Evolutionary conservation across 306 rosid genomes (phyloP).

Genomic region (Sindora glabra): DNA sequence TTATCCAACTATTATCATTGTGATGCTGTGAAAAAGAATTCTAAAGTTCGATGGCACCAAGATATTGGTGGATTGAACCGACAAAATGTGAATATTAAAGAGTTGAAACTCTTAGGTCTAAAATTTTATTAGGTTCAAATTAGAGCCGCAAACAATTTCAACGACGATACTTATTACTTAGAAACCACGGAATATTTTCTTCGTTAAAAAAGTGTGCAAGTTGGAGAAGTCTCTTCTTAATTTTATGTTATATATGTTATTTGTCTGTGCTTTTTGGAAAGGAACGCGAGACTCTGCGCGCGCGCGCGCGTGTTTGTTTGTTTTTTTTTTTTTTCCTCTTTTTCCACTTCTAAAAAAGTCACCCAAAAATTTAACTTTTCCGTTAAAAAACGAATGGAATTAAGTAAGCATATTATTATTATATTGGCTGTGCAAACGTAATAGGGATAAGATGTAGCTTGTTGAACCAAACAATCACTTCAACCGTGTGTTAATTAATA

Average conservation of each 20-base stretch:
- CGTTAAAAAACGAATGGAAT: background rate
- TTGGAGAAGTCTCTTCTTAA: too few relatives aligned
- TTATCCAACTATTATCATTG: too few relatives aligned
- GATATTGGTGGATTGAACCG: background rate
- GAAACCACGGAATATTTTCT: too few relatives aligned
- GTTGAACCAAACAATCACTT: conserved; percentile 20
- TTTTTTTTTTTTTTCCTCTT: too few relatives aligned
- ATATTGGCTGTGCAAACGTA: background rate
- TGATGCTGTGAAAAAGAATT: too few relatives aligned
- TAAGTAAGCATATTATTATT: background rate
- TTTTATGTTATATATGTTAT: too few relatives aligned
- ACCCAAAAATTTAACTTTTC: background rate
- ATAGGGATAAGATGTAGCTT: conserved; percentile 10
- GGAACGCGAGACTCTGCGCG: too few relatives aligned
- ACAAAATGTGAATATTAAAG: background rate
- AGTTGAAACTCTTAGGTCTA: background rate
- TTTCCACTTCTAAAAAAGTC: background rate
- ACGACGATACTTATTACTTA: too few relatives aligned
- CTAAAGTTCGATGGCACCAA: background rate
- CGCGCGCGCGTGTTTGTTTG: too few relatives aligned
- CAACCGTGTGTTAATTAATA: conserved; percentile 5
- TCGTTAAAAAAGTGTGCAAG: too few relatives aligned
- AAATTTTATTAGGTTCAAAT: background rate
- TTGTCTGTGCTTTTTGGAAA: too few relatives aligned
- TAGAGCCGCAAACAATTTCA: background rate